Base-by-base conservation (phyloP, 176 grass and related monocot species). In the Oryza glaberrima region DNA sequence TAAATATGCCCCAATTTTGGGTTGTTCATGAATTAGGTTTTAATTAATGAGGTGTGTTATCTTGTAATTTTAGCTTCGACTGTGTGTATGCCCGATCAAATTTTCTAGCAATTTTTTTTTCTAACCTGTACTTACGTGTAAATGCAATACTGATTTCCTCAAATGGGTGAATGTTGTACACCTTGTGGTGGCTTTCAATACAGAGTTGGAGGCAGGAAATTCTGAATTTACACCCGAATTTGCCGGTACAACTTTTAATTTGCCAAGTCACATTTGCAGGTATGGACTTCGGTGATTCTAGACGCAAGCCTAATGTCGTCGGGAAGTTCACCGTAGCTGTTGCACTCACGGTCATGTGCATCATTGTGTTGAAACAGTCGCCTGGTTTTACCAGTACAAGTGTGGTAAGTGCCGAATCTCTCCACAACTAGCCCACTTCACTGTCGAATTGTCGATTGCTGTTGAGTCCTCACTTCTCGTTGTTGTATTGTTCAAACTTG, bases 351-450 rank as follows among this genome's bases (percentile, higher is more conserved):
- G 77, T 88, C 83, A 90, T 92, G 68, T 95, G 93, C 85, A 90
- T 95, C 52, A 60, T 92, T 67, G 84, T 95, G 66, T 68, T 95
- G 68, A 95, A 92, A 82, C 93, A 95, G 67, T 90, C 88, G 58
- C 93, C 93, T 75, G 76, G 82, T 73, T 95, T 95, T 58, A 58
- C 49, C 45, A 67, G 79, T 48, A 77, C 82, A 12, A 88, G 83
- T 67, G 86, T 71, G 88, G 93, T 95, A 82, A 45, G 93, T 84
- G 28, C 67, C 73, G 75, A 81, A 70, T 69, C 44, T 84, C 51
- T 72, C 80, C 49, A 9, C 75, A 73, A 26, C 83, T 84, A 54
- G 64, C 23, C 34, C 14, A 12, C 80, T 54, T 84, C 67, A 36
- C 32, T 68, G 28, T 32, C 30, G 30, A 32, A 32, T 32, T 32